Evolutionary conservation across 805 yeast genomes (phyloP).

Genomic region (Torulaspora maleeae): DNA sequence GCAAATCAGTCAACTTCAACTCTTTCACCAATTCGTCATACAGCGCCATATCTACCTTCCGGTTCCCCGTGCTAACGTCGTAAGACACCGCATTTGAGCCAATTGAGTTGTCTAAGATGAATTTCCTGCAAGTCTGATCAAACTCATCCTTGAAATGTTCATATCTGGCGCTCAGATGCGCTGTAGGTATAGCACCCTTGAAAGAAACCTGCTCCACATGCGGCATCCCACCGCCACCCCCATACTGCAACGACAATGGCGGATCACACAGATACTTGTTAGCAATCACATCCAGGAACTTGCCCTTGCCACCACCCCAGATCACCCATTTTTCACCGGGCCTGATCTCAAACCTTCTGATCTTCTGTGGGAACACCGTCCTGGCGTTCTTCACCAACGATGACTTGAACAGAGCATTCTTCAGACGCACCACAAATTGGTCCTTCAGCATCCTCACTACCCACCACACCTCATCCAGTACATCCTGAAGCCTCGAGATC

Average conservation of each 20-base stretch:
- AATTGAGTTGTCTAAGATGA: constrained; percentile 48
- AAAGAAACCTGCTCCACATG: constrained; percentile 39
- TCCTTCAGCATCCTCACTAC: background rate
- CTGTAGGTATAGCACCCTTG: constrained; percentile 46
- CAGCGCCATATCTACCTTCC: constrained; percentile 33
- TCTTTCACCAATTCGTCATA: constrained; percentile 43
- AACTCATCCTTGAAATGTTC: constrained; percentile 82
- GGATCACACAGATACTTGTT: constrained; percentile 30
- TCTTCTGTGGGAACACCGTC: constrained; percentile 24
- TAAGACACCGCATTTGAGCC: constrained; percentile 43
- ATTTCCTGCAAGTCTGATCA: constrained; percentile 63
- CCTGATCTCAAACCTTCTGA: constrained; percentile 21
- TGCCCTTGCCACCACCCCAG: constrained; percentile 34
- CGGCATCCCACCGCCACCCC: constrained; percentile 12
- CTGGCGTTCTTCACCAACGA: constrained; percentile 36
- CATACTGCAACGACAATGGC: constrained; percentile 22
- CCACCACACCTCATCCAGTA: no score
- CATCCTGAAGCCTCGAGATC: no score
- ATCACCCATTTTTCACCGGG: constrained; percentile 42
- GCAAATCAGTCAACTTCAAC: constrained; percentile 53
- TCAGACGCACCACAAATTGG: constrained; percentile 17
- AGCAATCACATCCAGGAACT: constrained; percentile 26
- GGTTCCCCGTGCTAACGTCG: constrained; percentile 30
- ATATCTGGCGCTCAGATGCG: constrained; percentile 84
- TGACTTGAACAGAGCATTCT: constrained; percentile 38